phyloP scores from a whole-genome alignment of 2,329 filamentous ascomycete genomes.

The Graphiopsis chlorocephala region DNA sequence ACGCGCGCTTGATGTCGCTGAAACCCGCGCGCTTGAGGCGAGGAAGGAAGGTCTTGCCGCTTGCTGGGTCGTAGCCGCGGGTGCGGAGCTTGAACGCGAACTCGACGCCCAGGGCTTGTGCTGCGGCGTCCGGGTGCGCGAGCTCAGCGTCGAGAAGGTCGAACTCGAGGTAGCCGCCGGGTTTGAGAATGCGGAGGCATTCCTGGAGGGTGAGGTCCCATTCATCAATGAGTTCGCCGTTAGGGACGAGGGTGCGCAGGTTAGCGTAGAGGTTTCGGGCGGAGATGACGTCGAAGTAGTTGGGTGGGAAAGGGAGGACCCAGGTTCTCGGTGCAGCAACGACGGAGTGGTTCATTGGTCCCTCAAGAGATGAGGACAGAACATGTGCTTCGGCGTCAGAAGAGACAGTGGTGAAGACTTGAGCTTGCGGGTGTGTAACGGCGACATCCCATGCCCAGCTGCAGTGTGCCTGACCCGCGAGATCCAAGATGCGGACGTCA shows the following conservation, averaged over 20 bases:
- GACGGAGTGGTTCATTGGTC: conserved; percentile 82
- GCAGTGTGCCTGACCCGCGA: conserved; percentile 78
- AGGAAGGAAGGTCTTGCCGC: conserved; percentile 76
- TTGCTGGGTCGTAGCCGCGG: conserved; percentile 81
- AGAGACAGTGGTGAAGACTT: conserved; percentile 73
- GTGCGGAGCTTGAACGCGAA: conserved; percentile 89
- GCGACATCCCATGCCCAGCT: conserved; percentile 97
- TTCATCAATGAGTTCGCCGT: conserved; percentile 60
- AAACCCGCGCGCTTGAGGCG: conserved; percentile 76
- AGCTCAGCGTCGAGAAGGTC: conserved; percentile 86
- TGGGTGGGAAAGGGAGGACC: conserved; percentile 78
- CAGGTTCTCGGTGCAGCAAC: conserved; percentile 74
- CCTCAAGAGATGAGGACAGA: conserved; percentile 70
- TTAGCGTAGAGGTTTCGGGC: conserved; percentile 82
- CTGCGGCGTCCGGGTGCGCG: conserved; percentile 75
- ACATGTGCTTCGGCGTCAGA: conserved; percentile 35
- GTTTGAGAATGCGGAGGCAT: conserved; percentile 87
- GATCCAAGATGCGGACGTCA: conserved; percentile 72
- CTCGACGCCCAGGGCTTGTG: conserved; percentile 80
- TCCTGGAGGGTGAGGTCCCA: conserved; percentile 83
- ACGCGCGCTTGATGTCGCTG: conserved; percentile 74
- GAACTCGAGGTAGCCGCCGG: conserved; percentile 90
- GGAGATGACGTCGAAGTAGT: conserved; percentile 88
- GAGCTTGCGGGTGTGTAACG: conserved; percentile 76
- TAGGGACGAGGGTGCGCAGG: conserved; percentile 65